Base-by-base conservation (phyloP, 139 green algal species). In the Pleodorina starrii region DNA sequence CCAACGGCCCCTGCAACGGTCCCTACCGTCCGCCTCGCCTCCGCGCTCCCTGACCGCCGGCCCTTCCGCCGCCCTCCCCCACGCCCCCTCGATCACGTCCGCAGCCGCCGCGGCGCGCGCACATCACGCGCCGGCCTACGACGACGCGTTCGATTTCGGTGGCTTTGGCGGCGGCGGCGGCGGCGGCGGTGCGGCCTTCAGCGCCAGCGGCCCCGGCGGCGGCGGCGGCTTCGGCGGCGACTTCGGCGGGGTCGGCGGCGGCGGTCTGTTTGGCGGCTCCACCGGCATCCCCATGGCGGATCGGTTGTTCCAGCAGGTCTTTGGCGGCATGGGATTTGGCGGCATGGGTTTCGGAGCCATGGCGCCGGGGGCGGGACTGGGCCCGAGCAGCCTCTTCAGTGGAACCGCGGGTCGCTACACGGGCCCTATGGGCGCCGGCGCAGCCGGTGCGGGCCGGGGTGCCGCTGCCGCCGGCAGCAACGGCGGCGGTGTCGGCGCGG, bases 271-370 rank as follows among this genome's bases (percentile, higher is more conserved):
- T 2, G 7, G 1, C 0, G 57, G 59, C 23, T 42, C 27, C 82
- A 79, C 44, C 2, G 82, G 82, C 21, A 88, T 66, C 82, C 82
- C 82, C 1, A 46, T 79, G 27, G 82, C 82, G 0, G 82, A 88
- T 43, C 32, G 32, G 1, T 10, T 88, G 0, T 79, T 88, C 35
- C 21, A 46, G 11, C 66, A 77, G 27, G 48, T 84, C 48, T 85
- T 85, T 21, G 54, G 78, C 23, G 36, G 54, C 23, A 7, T 38
- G 36, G 54, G 54, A 60, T 60, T 66, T 21, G 51, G 51, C 29
- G 27, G 44, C 23, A 80, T 80, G 25, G 76, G 48, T 19, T 75
- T 86, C 25, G 59, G 79, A 1, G 57, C 10, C 57, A 44, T 60
- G n/a, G 42, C 72, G 17, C 35, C 75, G 57, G 57, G 76, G 23